Conservation (phyloP, 202 grass and related monocot species). For the Schoenoplectus triqueter region DNA sequence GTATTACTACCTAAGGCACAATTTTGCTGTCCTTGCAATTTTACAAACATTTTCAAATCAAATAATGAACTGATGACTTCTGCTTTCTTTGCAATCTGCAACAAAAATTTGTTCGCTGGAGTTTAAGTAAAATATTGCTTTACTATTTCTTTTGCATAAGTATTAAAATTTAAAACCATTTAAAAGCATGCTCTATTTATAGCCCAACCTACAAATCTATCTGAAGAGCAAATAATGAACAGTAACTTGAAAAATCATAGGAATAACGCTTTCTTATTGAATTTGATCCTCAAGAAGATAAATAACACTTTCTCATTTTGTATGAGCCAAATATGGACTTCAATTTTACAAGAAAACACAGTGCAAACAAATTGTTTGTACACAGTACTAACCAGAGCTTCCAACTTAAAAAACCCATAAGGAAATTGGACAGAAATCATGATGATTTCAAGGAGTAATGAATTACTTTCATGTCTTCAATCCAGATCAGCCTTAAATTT, state of each 20-base stretch:
- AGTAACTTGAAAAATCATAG: background rate
- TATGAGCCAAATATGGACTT: background rate
- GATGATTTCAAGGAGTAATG: background rate
- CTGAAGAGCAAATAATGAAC: background rate
- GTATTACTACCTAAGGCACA: background rate
- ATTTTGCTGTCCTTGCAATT: too few relatives aligned
- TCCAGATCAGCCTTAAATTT: conserved; percentile 12
- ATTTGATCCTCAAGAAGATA: background rate
- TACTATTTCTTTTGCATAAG: background rate
- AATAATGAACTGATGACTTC: background rate
- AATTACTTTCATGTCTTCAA: background rate
- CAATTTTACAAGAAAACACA: background rate
- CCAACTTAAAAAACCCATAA: background rate
- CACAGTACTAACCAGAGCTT: background rate
- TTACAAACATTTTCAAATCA: background rate
- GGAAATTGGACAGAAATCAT: background rate
- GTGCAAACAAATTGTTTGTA: background rate
- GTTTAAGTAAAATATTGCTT: background rate
- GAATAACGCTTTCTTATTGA: conserved; percentile 15
- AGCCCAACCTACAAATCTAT: background rate
- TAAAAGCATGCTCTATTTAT: background rate
- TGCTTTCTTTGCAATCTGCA: background rate
- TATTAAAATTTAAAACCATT: background rate
- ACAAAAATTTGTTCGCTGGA: background rate
- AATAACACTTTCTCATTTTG: background rate